Percentiles rank a stretch among this genome's conserved stretches.
Evolutionary conservation across 2,329 filamentous ascomycete species (phyloP).

Genomic region (Xylaria sp.): DNA sequence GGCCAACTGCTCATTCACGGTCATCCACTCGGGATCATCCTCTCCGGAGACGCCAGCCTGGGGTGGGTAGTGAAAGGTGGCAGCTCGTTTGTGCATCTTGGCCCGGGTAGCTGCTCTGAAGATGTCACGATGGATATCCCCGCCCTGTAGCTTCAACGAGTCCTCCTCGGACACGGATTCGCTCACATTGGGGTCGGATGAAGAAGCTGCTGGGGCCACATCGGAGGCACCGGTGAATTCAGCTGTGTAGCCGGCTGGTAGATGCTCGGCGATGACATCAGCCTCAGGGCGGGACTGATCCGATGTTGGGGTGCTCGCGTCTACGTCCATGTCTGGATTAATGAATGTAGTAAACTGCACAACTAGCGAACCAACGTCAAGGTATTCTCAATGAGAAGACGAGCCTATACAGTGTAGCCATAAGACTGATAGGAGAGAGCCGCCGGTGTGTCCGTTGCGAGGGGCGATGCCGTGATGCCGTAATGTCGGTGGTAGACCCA

Average conservation of each 20-base stretch:
- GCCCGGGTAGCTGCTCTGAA: constrained; percentile 72
- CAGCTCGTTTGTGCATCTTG: constrained; percentile 59
- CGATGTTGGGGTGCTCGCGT: constrained; percentile 7
- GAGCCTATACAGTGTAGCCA: constrained; percentile 11
- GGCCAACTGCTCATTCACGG: constrained; percentile 42
- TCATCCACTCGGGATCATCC: constrained; percentile 37
- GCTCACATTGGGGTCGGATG: constrained; percentile 30
- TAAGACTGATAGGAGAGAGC: constrained; percentile 6
- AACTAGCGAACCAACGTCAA: constrained; percentile 8
- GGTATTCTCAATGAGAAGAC: constrained; percentile 10
- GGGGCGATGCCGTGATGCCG: not conserved
- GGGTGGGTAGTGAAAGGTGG: constrained; percentile 67
- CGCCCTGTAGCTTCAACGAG: constrained; percentile 74
- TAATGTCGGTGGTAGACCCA: not conserved
- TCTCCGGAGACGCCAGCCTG: constrained; percentile 50
- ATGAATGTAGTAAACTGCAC: not conserved
- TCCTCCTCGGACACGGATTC: constrained; percentile 55
- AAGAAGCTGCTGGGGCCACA: constrained; percentile 26
- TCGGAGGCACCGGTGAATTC: constrained; percentile 45
- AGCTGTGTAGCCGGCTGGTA: constrained; percentile 45
- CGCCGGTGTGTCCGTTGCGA: not conserved
- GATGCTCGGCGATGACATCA: constrained; percentile 30
- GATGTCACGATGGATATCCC: constrained; percentile 78
- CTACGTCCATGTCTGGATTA: constrained; percentile 12
- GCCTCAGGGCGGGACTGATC: constrained; percentile 26